A percentile compares a stretch with the other conserved stretches of the same genome.
phyloP scores from a whole-genome alignment of 345 rosid species.

The thale cress (Arabidopsis thaliana) region DNA sequence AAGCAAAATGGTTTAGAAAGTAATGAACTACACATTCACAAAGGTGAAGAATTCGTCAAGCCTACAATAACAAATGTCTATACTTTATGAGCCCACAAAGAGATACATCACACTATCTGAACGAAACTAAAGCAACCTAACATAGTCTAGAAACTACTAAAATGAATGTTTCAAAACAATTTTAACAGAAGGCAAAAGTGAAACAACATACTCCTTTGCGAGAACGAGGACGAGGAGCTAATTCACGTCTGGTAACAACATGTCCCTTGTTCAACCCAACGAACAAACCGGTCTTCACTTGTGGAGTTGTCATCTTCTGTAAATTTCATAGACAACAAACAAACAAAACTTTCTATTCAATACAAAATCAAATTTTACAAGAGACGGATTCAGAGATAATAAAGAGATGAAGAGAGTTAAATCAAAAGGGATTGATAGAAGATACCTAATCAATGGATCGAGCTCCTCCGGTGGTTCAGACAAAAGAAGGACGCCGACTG shows the following conservation, averaged over 20 bases:
- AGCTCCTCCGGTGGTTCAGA: conserved; percentile 17
- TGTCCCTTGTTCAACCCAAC: conserved; percentile 55
- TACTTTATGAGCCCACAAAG: neutral
- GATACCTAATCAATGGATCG: conserved; percentile 12
- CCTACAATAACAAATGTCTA: neutral
- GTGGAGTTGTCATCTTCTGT: conserved; percentile 39
- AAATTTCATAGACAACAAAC: neutral
- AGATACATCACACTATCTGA: neutral
- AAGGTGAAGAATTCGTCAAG: neutral
- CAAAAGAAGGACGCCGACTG: neutral
- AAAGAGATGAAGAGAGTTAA: neutral
- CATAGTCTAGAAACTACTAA: neutral
- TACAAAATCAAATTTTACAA: neutral
- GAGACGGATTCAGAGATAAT: neutral
- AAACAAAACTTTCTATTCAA: neutral
- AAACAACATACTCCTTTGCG: conserved; percentile 47
- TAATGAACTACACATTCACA: neutral
- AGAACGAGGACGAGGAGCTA: conserved; percentile 48
- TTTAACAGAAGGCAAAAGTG: neutral
- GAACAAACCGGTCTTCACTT: conserved; percentile 45
- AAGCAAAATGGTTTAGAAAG: neutral
- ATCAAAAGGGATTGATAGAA: neutral
- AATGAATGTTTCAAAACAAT: neutral
- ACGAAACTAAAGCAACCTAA: neutral
- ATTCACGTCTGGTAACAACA: conserved; percentile 44